A percentile compares a stretch with the other conserved stretches of the same genome.
phyloP scores from a whole-genome alignment of 306 rosid species.

The Oemleria cerasiformis region DNA sequence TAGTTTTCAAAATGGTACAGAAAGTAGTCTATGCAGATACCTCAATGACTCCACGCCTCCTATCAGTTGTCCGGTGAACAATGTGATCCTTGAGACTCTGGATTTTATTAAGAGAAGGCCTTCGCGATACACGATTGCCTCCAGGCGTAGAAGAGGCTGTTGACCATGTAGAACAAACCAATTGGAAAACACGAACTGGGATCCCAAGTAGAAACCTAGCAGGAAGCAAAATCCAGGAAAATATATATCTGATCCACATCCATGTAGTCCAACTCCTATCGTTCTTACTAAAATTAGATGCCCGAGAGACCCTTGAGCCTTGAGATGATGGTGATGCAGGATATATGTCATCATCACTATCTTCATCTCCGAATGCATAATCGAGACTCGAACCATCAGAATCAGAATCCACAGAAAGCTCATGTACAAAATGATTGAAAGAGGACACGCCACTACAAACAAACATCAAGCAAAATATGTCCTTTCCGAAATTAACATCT shows the following conservation, averaged over 20 bases:
- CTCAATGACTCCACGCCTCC: conserved; percentile 95
- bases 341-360: conserved; percentile 40
- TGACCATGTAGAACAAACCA: conserved; percentile 27
- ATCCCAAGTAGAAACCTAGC: conserved; percentile 51
- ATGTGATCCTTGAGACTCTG: conserved; percentile 69
- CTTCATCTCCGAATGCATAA: conserved; percentile 65
- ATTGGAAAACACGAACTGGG: conserved; percentile 38
- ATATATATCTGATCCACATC: conserved; percentile 54
- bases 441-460: conserved; percentile 78
- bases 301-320: conserved; percentile 58
- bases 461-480: conserved; percentile 29
- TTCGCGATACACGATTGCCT: conserved; percentile 26
- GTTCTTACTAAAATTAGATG: conserved; percentile 30
- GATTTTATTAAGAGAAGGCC: conserved; percentile 38
- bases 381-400: conserved; percentile 48
- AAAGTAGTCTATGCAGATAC: conserved; percentile 28
- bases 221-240: conserved; percentile 60
- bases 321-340: conserved; percentile 64
- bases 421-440: conserved; percentile 81
- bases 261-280: conserved; percentile 45
- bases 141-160: conserved; percentile 31
- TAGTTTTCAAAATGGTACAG: background rate
- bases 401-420: conserved; percentile 85
- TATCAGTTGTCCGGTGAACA: conserved; percentile 71
- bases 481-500: background rate